Conservation (phyloP, 306 rosid species). For the Begonia fuchsioides region DNA sequence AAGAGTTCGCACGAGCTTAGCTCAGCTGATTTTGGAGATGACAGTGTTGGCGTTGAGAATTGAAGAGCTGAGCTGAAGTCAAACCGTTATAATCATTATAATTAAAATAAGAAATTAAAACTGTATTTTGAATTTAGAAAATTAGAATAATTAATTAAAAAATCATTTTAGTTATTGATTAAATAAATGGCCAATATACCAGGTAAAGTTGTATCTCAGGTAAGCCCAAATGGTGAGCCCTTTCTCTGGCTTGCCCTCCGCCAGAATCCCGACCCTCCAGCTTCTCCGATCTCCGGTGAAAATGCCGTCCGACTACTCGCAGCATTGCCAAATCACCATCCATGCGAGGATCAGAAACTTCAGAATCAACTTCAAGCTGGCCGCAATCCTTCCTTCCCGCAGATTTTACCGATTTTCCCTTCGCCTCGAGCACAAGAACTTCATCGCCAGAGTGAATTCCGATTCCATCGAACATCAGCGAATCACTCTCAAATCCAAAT, state of each 20-base stretch:
- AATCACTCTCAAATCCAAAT: slow-evolving; percentile 11
- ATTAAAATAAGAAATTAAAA: too few species aligned
- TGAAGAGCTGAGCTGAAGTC: too few species aligned
- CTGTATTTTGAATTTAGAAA: too few species aligned
- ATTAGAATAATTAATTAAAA: too few species aligned
- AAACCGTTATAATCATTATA: too few species aligned
- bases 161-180: too few species aligned
- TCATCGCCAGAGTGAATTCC: slow-evolving; percentile 19
- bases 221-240: background rate
- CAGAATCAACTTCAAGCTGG: slow-evolving; percentile 25
- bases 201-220: too few species aligned
- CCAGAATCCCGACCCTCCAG: background rate
- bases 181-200: too few species aligned
- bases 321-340: slow-evolving; percentile 29
- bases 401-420: slow-evolving; percentile 25
- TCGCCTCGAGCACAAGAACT: slow-evolving; percentile 27
- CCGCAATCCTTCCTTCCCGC: slow-evolving; percentile 14
- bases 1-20: too few species aligned
- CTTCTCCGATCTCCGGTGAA: background rate
- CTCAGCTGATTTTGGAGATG: too few species aligned
- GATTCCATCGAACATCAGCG: slow-evolving; percentile 4
- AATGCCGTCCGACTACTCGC: slow-evolving; percentile 27
- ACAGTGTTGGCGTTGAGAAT: too few species aligned
- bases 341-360: slow-evolving; percentile 35
- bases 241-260: background rate